Percentiles rank a stretch among this genome's conserved stretches.
Conservation (phyloP, 108 stramenopile genomes). For the Skeletonema costatum region DNA sequence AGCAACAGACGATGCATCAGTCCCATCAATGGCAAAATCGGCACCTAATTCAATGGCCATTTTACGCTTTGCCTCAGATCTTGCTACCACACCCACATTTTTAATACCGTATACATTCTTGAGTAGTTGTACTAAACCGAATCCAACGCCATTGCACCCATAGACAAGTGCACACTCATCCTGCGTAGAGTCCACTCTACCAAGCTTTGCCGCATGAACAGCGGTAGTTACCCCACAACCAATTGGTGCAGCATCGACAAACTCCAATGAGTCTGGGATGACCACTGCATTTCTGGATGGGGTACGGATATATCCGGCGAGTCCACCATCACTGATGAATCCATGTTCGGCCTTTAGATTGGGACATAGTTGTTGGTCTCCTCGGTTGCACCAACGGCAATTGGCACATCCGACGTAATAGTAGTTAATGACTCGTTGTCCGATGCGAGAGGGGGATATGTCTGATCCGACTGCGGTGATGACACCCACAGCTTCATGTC, state of each 20-base stretch:
- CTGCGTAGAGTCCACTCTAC: not conserved
- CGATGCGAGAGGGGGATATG: not conserved
- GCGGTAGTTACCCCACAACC: slow-evolving; percentile 27
- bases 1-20: not conserved
- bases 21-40: slow-evolving; percentile 11
- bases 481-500: slow-evolving; percentile 2
- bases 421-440: slow-evolving; percentile 19
- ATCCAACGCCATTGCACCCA: slow-evolving; percentile 9
- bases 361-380: slow-evolving; percentile 16
- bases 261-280: slow-evolving; percentile 1
- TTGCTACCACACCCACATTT: slow-evolving; percentile 6
- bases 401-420: slow-evolving; percentile 20
- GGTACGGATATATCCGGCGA: not conserved
- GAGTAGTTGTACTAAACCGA: slow-evolving; percentile 5
- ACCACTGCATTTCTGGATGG: not conserved
- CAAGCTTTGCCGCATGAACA: slow-evolving; percentile 25
- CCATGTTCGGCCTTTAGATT: slow-evolving; percentile 7
- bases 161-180: not conserved
- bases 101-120: slow-evolving; percentile 4
- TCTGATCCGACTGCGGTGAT: slow-evolving; percentile 7
- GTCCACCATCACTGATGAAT: not conserved
- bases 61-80: slow-evolving; percentile 8
- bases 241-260: not conserved
- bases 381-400: slow-evolving; percentile 21
- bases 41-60: slow-evolving; percentile 11